phyloP scores from a whole-genome alignment of 164 flowering plant genomes.

The Protea cynaroides region DNA sequence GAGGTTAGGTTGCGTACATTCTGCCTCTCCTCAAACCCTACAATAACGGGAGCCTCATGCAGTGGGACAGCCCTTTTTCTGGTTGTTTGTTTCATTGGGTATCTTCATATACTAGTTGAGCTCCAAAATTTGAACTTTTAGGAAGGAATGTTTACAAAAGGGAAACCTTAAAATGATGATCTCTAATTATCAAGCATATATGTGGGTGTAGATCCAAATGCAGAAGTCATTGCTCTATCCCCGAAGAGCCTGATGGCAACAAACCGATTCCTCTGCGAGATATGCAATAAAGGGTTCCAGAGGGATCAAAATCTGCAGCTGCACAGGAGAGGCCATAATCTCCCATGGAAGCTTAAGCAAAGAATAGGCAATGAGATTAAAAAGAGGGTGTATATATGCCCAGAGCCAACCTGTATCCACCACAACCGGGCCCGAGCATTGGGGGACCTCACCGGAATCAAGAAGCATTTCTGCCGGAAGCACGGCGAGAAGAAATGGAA shows the following conservation, averaged over 20 bases:
- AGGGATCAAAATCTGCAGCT: conserved; percentile 60
- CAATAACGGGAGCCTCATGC: no score
- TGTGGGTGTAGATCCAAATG: conserved; percentile 40
- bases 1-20: no score
- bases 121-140: no score
- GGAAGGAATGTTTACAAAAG: no score
- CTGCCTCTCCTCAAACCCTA: no score
- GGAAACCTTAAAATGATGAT: no score
- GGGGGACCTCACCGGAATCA: conserved; percentile 58
- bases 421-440: conserved; percentile 54
- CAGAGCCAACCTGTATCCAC: conserved; percentile 46
- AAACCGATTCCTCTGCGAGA: conserved; percentile 52
- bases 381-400: conserved; percentile 57
- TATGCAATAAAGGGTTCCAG: conserved; percentile 59
- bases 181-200: not conserved
- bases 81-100: no score
- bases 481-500: conserved; percentile 75
- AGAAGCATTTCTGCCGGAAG: conserved; percentile 57
- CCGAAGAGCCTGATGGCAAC: conserved; percentile 53
- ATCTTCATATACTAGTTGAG: no score
- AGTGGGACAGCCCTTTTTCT: no score
- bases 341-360: conserved; percentile 67
- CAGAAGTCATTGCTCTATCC: conserved; percentile 54
- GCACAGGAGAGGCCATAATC: conserved; percentile 57
- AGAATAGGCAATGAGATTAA: conserved; percentile 35